A percentile compares a stretch with the other conserved stretches of the same genome.
These are phyloP conservation scores for Corylus americana DNA, from an alignment of 306 rosid genomes.

Conservation along the genomic window DNA sequence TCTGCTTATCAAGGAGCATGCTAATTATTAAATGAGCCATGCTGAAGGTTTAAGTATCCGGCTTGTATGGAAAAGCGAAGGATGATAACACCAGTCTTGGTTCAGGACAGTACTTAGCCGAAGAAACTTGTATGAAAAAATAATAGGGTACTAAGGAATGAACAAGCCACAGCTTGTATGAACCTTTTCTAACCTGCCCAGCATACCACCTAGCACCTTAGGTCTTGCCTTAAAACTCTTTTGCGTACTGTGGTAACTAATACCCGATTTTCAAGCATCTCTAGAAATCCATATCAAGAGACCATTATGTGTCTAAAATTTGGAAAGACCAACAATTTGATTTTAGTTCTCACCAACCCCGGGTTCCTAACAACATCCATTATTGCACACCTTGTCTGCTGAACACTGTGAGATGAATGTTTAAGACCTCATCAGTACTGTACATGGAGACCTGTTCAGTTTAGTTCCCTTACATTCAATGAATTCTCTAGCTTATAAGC, in stretches of 20 bases:
- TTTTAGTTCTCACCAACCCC: neutral
- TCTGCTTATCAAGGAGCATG: neutral
- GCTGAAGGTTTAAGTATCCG: neutral
- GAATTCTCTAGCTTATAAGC: neutral
- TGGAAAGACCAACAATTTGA: neutral
- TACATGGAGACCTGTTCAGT: neutral
- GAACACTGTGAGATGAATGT: neutral
- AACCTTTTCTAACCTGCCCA: neutral
- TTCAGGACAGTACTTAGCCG: neutral
- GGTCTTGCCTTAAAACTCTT: constrained; percentile 11
- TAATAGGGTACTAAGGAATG: neutral
- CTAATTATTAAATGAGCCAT: neutral
- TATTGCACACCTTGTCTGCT: neutral
- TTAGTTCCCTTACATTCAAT: neutral
- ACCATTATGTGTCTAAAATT: constrained; percentile 1
- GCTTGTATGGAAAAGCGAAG: neutral
- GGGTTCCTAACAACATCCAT: neutral
- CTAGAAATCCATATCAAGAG: neutral
- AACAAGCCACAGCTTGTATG: neutral
- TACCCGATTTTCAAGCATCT: neutral
- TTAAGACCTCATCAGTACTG: neutral
- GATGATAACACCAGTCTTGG: neutral
- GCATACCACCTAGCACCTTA: neutral
- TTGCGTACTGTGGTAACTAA: neutral
- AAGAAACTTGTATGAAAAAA: neutral